Conservation (phyloP, 495 filamentous ascomycete species). For the Talaromyces proteolyticus region DNA sequence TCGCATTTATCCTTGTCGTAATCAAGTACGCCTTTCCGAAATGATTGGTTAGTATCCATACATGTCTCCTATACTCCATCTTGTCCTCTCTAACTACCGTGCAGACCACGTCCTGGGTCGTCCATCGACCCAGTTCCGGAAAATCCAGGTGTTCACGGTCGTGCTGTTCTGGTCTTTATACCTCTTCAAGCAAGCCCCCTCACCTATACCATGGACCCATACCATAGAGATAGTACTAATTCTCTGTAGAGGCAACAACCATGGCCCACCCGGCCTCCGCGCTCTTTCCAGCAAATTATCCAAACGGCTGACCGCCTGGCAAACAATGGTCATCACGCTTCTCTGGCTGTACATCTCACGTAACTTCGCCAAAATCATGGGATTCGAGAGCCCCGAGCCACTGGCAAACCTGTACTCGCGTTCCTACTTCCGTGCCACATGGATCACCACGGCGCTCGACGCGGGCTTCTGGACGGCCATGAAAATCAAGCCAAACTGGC, state of each 20-base stretch:
- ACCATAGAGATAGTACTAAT: not conserved
- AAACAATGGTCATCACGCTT: slow-evolving; percentile 79
- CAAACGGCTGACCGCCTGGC: slow-evolving; percentile 74
- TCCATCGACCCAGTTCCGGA: slow-evolving; percentile 84
- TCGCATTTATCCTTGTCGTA: not conserved
- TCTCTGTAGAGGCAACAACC: slow-evolving; percentile 61
- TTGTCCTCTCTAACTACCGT: not conserved
- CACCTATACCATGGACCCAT: not conserved
- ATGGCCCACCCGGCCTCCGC: slow-evolving; percentile 78
- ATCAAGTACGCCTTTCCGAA: too few species aligned
- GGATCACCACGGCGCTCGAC: slow-evolving; percentile 90
- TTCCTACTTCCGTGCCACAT: slow-evolving; percentile 96
- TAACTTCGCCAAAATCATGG: slow-evolving; percentile 88
- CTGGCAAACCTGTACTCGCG: slow-evolving; percentile 90
- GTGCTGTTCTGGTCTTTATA: slow-evolving; percentile 88
- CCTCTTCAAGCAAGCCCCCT: slow-evolving; percentile 54
- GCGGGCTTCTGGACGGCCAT: slow-evolving; percentile 99
- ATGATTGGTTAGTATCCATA: slow-evolving; percentile 7
- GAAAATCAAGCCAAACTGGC: slow-evolving; percentile 76
- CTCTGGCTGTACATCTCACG: slow-evolving; percentile 87
- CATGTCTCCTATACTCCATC: not conserved
- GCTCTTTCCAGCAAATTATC: slow-evolving; percentile 65
- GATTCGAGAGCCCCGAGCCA: slow-evolving; percentile 88
- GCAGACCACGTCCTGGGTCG: slow-evolving; percentile 87
- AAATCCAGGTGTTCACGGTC: slow-evolving; percentile 88